Evolutionary conservation across 257 asterid genomes (phyloP), one percentile per base, ranked within the genome.

Genomic region (Plantago elongata): DNA sequence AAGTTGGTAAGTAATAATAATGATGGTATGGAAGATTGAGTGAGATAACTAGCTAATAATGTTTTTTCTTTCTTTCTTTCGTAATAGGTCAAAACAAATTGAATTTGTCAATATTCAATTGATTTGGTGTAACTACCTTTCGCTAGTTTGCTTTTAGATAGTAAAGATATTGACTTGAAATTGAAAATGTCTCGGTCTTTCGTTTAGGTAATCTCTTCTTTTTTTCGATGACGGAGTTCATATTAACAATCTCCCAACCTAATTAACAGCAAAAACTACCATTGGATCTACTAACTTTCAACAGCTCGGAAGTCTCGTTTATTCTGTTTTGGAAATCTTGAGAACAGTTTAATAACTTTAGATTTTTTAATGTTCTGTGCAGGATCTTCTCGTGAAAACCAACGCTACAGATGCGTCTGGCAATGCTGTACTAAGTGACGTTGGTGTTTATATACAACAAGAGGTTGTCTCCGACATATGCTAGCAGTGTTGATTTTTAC

Each of bases 321-420:
- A 11, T 13, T 42, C 43, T 27, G 54, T 16, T 49, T 64, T 27
- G 17, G 9, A 46, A 43, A 42, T 40, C 60, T 42, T 17, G 11
- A 48, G 45, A 9, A 15, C 10, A 44, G 44, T 57, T 27, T n/a
- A 12, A 43, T 60, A 45, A 29, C 8, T 37, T 51, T 45, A 44
- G n/a, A 17, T 11, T 16, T 37, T 63, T 16, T 46, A 34, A 43
- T 38, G 52, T 15, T 69, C 65, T 63, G 27, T 40, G 67, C 95
- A 91, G 97, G 77, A 77, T 76, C 78, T 84, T 70, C 81, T 91
- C 62, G 73, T 71, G 73, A 86, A 83, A 83, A 84, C 90, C 46
- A 81, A 86, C 77, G 95, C 95, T 50, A 86, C 61, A 59, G 98
- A 91, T 77, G 98, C 96, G 71, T 88, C 95, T 27, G 96, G 98